These are phyloP conservation scores for Neoscytalidium dimidiatum DNA, from an alignment of 2,329 filamentous ascomycete species.

Conservation along the genomic window DNA sequence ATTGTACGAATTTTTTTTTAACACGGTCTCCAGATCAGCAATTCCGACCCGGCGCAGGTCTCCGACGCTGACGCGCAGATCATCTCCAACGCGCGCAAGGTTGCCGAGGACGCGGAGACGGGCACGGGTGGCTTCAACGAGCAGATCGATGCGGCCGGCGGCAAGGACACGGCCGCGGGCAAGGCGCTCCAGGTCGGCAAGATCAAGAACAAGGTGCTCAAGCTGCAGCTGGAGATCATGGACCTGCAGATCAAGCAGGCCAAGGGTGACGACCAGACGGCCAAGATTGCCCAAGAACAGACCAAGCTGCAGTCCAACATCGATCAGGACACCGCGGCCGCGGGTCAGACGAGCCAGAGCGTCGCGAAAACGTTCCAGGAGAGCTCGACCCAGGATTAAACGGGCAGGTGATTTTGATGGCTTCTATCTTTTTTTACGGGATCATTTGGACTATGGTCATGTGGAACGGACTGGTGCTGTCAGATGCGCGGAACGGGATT, in stretches of 20 bases:
- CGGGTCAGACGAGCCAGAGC: constrained; percentile 46
- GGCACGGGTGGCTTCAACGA: constrained; percentile 52
- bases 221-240: constrained; percentile 56
- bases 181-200: constrained; percentile 57
- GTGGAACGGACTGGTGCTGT: too few relatives aligned
- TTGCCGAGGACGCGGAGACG: constrained; percentile 58
- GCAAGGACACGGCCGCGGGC: constrained; percentile 37
- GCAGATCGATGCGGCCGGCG: constrained; percentile 49
- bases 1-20: background rate
- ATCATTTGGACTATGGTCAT: background rate
- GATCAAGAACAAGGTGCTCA: constrained; percentile 64
- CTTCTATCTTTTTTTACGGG: background rate
- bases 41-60: constrained; percentile 49
- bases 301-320: constrained; percentile 59
- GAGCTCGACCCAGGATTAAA: background rate
- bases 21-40: constrained; percentile 41
- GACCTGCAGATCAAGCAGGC: constrained; percentile 55
- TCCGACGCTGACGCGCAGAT: constrained; percentile 52
- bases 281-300: constrained; percentile 49
- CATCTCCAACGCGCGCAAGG: constrained; percentile 54
- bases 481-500: too few relatives aligned
- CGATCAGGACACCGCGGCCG: constrained; percentile 48
- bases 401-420: background rate
- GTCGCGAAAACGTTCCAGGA: background rate
- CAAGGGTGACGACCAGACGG: constrained; percentile 51